These are phyloP conservation scores for Aspergillus ibericus DNA, from an alignment of 2,329 filamentous ascomycete species.

Conservation along the genomic window DNA sequence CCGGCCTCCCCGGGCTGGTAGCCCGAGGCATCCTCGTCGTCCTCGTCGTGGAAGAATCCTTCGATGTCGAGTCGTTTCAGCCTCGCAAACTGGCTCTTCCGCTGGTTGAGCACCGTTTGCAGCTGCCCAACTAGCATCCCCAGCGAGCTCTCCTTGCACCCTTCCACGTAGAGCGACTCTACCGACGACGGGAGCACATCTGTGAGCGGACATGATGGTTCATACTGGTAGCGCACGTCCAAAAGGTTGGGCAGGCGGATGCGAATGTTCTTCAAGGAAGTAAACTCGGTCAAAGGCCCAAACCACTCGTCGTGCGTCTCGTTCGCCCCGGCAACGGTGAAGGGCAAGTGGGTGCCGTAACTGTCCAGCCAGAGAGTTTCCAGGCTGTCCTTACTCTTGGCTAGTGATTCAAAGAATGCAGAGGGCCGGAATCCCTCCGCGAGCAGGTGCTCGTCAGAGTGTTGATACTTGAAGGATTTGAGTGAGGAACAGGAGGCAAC, in stretches of 20 bases:
- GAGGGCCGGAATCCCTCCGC: constrained; percentile 28
- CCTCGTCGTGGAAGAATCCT: constrained; percentile 28
- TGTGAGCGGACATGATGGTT: constrained; percentile 24
- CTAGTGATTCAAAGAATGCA: constrained; percentile 26
- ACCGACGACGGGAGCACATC: constrained; percentile 26
- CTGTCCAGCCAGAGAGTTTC: constrained; percentile 32
- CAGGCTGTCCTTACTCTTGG: constrained; percentile 24
- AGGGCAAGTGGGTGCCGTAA: constrained; percentile 28
- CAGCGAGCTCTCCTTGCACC: constrained; percentile 28
- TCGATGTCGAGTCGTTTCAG: constrained; percentile 27
- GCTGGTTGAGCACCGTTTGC: constrained; percentile 21
- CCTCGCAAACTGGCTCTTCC: constrained; percentile 16
- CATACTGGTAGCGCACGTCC: constrained; percentile 28
- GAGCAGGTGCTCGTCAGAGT: constrained; percentile 29
- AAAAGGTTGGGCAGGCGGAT: constrained; percentile 34
- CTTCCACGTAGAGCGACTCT: constrained; percentile 29
- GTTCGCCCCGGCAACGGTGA: constrained; percentile 30
- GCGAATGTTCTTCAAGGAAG: constrained; percentile 28
- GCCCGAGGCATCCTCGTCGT: constrained; percentile 23
- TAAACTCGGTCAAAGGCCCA: constrained; percentile 29
- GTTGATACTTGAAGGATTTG: constrained; percentile 33
- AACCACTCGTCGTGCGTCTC: constrained; percentile 34
- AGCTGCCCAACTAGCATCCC: constrained; percentile 28
- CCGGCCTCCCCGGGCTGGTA: constrained; percentile 8
- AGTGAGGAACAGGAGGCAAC: constrained; percentile 24